phyloP scores from a whole-genome alignment of 1,284 basidiomycete genomes.

The Heterobasidion irregulare region DNA sequence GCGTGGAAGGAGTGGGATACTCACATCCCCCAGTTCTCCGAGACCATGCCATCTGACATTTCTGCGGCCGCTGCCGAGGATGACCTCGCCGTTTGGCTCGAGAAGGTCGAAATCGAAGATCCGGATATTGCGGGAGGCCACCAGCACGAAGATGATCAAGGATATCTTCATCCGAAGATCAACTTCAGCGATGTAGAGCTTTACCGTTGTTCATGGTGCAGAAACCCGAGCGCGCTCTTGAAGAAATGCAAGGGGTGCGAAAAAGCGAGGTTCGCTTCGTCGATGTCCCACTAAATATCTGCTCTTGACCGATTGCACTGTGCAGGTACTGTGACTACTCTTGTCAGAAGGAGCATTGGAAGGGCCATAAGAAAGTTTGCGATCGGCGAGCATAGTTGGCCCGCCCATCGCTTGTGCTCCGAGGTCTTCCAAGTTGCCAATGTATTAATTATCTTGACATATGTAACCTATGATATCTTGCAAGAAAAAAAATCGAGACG shows the following conservation, averaged over 20 bases:
- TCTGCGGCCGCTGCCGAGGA: slow-evolving; percentile 35
- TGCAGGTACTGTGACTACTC: slow-evolving; percentile 39
- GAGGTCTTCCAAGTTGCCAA: not conserved
- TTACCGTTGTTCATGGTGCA: slow-evolving; percentile 50
- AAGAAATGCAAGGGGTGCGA: slow-evolving; percentile 34
- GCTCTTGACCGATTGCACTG: not conserved
- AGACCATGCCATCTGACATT: slow-evolving; percentile 11
- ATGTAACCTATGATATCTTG: too few species aligned
- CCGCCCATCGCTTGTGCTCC: not conserved
- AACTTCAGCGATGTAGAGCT: slow-evolving; percentile 35
- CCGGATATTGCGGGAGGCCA: slow-evolving; percentile 15
- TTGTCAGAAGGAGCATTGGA: slow-evolving; percentile 47
- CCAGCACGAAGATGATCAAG: slow-evolving; percentile 14
- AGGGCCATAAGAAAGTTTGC: slow-evolving; percentile 33
- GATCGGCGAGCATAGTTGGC: slow-evolving; percentile 6
- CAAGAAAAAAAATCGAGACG: too few species aligned
- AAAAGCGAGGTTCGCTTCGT: slow-evolving; percentile 28
- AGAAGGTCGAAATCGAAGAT: slow-evolving; percentile 35
- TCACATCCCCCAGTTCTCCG: slow-evolving; percentile 30
- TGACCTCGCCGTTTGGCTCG: slow-evolving; percentile 48
- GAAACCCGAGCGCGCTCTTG: slow-evolving; percentile 46
- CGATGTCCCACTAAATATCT: not conserved
- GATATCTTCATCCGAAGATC: slow-evolving; percentile 29
- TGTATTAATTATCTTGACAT: too few species aligned
- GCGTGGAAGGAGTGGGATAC: slow-evolving; percentile 37